Evolutionary conservation across 768 basidiomycete genomes (phyloP), one percentile per base, ranked within the genome.

Genomic region (Omphalotus guepiniiformis): DNA sequence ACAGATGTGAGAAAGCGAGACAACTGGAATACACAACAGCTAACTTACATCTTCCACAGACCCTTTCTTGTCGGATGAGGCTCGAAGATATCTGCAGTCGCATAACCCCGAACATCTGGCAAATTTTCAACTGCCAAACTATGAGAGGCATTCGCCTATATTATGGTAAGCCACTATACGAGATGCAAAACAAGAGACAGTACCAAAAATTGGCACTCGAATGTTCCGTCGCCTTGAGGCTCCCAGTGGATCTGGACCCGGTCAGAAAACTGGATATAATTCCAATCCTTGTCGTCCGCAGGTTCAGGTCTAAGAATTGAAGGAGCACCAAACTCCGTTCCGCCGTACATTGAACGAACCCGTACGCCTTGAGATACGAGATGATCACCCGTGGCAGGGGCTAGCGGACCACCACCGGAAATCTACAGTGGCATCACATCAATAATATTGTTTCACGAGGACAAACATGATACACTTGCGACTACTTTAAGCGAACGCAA

Each of bases 31-130:
- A 19, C 25, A 8, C 6, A 18, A 16, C 2, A 55, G 60, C 11
- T 9, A 6, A 15, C 46, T 27, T 12, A 47, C 46, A 47, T 38
- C 53, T 65, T 74, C 63, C 69, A 79, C 16, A 72, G 56, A 12
- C 64, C 58, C 3, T 63, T 55, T 12, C 69, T 67, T 4, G 66
- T 68, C 1, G 76, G 72, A 51, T 78, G 76, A 25, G 61, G 63
- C 25, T 67, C 44, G 51, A 70, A 73, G 6, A 74, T 53, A 56
- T 77, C 76, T 3, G 65, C 66, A 8, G 68, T 74, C 1, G 67
- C 68, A 42, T 75, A 76, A 7, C 74, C 74, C 28, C 53, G 56
- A 5, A 61, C 58, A 44, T 66, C 66, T 3, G 48, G 42, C 27
- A 70, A 39, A 30, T 76, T 63, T n/a, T 55, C 56, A 1, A 65